Conservation (phyloP, 75 land plant genomes). For the Picea sitchensis region DNA sequence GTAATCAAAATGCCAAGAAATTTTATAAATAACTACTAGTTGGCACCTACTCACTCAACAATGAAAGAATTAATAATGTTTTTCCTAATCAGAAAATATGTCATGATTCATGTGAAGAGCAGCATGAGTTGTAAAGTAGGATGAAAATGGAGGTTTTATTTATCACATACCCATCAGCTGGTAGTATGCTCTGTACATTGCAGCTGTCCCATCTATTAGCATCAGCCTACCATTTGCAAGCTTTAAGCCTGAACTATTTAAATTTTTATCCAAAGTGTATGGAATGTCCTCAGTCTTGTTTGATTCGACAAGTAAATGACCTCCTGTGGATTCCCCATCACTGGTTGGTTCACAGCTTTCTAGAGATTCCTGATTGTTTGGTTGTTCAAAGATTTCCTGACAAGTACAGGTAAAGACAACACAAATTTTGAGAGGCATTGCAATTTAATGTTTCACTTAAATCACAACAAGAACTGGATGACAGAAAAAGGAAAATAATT, state of each 20-base stretch:
- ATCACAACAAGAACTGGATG: neutral
- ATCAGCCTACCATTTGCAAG: slow-evolving; percentile 49
- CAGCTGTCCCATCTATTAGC: slow-evolving; percentile 83
- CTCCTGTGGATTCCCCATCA: neutral
- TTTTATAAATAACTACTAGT: neutral
- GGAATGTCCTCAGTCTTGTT: neutral
- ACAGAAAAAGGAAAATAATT: neutral
- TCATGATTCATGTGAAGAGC: neutral
- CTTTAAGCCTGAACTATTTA: neutral
- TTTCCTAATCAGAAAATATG: neutral
- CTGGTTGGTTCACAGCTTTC: slow-evolving; percentile 5
- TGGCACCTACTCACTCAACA: neutral
- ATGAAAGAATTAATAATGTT: neutral
- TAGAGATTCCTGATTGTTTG: slow-evolving; percentile 5
- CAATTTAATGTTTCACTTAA: neutral
- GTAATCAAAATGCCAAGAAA: neutral
- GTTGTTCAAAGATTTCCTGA: slow-evolving; percentile 19
- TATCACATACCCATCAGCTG: slow-evolving; percentile 60
- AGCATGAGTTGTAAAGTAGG: neutral
- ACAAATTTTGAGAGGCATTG: neutral
- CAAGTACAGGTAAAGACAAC: neutral
- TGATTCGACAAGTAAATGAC: slow-evolving; percentile 7
- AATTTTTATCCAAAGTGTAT: neutral
- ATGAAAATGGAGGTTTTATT: neutral
- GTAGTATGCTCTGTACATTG: slow-evolving; percentile 83